Evolutionary conservation across 2,329 filamentous ascomycete genomes (phyloP), one percentile per base, ranked within the genome.

Genomic region (Fusarium illudens): DNA sequence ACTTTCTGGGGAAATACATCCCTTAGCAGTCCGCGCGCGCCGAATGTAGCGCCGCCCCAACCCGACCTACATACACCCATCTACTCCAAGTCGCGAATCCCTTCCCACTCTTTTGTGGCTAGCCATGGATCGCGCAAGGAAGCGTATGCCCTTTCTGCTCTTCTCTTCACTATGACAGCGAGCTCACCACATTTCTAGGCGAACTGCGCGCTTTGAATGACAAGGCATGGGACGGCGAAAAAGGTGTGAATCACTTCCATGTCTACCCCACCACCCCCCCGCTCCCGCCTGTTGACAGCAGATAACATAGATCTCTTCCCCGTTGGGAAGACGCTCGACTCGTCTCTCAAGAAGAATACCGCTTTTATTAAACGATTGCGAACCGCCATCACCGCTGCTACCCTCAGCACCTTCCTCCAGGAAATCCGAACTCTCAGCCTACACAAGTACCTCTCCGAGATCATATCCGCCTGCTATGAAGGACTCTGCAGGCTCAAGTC

Each of bases 321-420:
- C 56, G 89, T 96, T 72, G 90, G 88, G 79, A 87, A 87, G 76
- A 91, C 92, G 29, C 90, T 98, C 75, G 95, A 98, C 80, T 97
- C 95, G 54, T 96, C 94, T 53, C 86, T 98, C 79, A 97, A 97
- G 83, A 98, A 97, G 84, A 98, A 98, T 75, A 98, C 95, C 4
- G 94, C 94, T 70, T 97, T 98, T 79, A 98, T 98, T 77, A 97
- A 97, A 81, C 93, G 95, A 75, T 86, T 98, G 58, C 92, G 95
- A 73, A 97, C 95, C 61, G 92, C 93, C 63, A 90, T 98, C 67
- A 94, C 92, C 67, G 83, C 92, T 50, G 85, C 93, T 59, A 92
- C 92, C 58, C 89, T 94, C 57, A 84, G 87, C 70, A 96, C 93
- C 62, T 97, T 98, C 80, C 83, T 97, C 49, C 89, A 95, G 77